Percentiles rank a stretch among this genome's conserved stretches.
Evolutionary conservation across 1,284 basidiomycete genomes (phyloP).

Genomic region (Cutaneotrichosporon dermatis): DNA sequence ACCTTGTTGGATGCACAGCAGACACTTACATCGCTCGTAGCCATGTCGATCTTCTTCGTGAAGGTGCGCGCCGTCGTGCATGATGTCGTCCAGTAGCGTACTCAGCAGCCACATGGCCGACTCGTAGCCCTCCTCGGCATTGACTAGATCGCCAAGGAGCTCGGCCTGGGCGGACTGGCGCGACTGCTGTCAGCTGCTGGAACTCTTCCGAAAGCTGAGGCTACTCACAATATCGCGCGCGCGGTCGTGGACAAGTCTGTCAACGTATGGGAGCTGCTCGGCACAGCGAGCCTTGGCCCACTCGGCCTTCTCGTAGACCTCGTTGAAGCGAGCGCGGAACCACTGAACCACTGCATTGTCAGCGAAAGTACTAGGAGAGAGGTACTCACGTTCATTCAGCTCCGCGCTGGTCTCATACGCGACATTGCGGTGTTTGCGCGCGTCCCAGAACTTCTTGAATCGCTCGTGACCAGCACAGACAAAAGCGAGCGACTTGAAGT

Average conservation of each 20-base stretch:
- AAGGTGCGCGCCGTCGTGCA: conserved; percentile 76
- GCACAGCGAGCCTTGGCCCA: conserved; percentile 53
- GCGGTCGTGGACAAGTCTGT: conserved; percentile 56
- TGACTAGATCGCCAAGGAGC: conserved; percentile 66
- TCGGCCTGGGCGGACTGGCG: conserved; percentile 88
- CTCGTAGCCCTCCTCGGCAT: conserved; percentile 90
- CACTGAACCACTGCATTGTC: conserved; percentile 53
- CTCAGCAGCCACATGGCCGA: conserved; percentile 89
- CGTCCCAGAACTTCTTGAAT: conserved; percentile 50
- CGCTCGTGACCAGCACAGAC: conserved; percentile 81
- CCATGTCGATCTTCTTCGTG: conserved; percentile 76
- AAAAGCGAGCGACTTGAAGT: conserved; percentile 89
- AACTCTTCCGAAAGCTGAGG: too few species aligned
- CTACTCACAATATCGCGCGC: conserved; percentile 50
- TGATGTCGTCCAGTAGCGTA: conserved; percentile 80
- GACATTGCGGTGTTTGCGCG: conserved; percentile 28
- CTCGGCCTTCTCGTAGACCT: conserved; percentile 57
- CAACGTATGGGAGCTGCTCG: conserved; percentile 53
- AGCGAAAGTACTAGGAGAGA: not conserved
- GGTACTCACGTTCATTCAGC: conserved; percentile 53
- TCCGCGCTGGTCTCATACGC: conserved; percentile 49
- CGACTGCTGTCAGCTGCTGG: conserved; percentile 51
- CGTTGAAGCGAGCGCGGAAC: conserved; percentile 57
- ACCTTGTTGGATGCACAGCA: too few species aligned
- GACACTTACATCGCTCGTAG: conserved; percentile 68